These are phyloP conservation scores for Talaromyces wortmannii DNA, from an alignment of 495 filamentous ascomycete species.

Conservation along the genomic window DNA sequence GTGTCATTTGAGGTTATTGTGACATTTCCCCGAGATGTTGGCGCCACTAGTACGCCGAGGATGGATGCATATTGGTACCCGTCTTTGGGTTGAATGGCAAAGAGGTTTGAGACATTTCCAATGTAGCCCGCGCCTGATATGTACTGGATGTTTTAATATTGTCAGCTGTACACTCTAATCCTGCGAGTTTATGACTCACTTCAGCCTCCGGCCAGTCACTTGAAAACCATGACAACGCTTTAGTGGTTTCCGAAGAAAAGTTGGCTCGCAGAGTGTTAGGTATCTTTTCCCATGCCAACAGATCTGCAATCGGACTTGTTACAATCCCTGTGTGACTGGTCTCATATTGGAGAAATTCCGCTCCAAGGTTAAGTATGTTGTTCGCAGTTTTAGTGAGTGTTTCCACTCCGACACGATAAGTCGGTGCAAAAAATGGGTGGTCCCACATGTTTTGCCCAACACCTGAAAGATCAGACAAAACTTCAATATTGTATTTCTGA, in stretches of 20 bases:
- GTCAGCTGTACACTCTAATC: background rate
- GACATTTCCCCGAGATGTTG: constrained; percentile 47
- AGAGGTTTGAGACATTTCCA: constrained; percentile 36
- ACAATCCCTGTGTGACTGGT: constrained; percentile 15
- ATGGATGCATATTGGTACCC: constrained; percentile 41
- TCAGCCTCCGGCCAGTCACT: constrained; percentile 53
- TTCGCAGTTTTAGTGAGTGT: constrained; percentile 11
- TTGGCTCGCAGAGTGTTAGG: constrained; percentile 14
- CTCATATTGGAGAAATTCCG: constrained; percentile 7
- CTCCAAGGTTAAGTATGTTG: background rate
- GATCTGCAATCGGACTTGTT: constrained; percentile 18
- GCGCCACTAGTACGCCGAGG: constrained; percentile 29
- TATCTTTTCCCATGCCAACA: constrained; percentile 38
- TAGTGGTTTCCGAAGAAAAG: constrained; percentile 3
- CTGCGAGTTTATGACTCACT: background rate
- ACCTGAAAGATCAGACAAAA: constrained; percentile 34
- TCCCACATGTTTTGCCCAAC: constrained; percentile 44
- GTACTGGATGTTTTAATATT: constrained; percentile 6
- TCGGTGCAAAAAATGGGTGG: constrained; percentile 23
- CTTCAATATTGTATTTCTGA: constrained; percentile 25
- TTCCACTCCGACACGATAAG: constrained; percentile 15
- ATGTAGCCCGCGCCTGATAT: constrained; percentile 26
- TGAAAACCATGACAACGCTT: constrained; percentile 24
- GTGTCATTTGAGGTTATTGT: constrained; percentile 37
- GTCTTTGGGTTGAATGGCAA: constrained; percentile 22